Evolutionary conservation across 768 basidiomycete species (phyloP).

Genomic region (Pleurotus ostreatus): DNA sequence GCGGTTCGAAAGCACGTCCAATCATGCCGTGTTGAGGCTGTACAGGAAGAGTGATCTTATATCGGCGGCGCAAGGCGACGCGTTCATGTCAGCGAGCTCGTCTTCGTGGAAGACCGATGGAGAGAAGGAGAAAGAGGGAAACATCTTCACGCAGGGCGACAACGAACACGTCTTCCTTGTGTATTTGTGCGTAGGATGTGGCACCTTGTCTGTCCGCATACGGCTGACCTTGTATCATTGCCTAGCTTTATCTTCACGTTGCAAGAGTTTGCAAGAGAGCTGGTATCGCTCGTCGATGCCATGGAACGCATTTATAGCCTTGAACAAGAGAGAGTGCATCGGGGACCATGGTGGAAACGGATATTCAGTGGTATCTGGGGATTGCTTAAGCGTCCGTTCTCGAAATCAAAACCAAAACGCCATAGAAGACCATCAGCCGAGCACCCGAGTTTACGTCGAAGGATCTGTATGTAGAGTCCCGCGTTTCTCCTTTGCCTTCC

Average conservation of each 20-base stretch:
- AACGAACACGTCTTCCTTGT: conserved; percentile 85
- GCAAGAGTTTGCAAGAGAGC: conserved; percentile 88
- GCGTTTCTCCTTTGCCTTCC: not conserved
- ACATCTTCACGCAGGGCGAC: conserved; percentile 41
- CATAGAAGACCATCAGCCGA: not conserved
- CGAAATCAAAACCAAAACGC: not conserved
- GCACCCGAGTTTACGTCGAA: conserved; percentile 17
- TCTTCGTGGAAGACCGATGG: conserved; percentile 12
- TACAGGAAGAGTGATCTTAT: conserved; percentile 52
- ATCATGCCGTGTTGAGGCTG: conserved; percentile 74
- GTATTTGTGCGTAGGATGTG: conserved; percentile 65
- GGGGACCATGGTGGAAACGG: conserved; percentile 35
- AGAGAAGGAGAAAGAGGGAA: conserved; percentile 29
- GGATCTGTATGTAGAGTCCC: conserved; percentile 37
- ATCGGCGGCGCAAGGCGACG: not conserved
- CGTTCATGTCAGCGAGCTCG: not conserved
- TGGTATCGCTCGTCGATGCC: conserved; percentile 77
- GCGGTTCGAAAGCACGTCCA: conserved; percentile 79
- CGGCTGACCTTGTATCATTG: not conserved
- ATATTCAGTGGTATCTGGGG: conserved; percentile 19
- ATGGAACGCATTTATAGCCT: conserved; percentile 75
- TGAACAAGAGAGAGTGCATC: conserved; percentile 44
- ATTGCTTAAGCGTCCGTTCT: conserved; percentile 1
- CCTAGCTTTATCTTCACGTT: conserved; percentile 91
- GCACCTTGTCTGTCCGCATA: not conserved